Percentiles rank a stretch among this genome's conserved stretches.
These are phyloP conservation scores for Eimeria nieschulzi DNA, from an alignment of 169 alveolate species.

Conservation along the genomic window DNA sequence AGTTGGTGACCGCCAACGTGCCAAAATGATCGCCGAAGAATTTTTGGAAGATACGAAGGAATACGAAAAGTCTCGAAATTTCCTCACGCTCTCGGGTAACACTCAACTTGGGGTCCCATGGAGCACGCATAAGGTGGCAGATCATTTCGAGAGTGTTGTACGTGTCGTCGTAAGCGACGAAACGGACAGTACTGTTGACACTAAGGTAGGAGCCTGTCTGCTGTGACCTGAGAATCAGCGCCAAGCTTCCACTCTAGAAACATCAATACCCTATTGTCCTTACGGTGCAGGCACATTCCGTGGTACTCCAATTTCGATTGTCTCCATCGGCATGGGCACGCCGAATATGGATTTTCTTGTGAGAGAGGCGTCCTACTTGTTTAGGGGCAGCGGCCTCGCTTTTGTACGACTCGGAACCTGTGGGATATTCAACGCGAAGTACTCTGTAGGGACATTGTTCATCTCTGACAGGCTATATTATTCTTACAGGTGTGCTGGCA, in stretches of 20 bases:
- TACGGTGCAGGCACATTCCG: conserved; percentile 60
- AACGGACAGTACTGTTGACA: too few species aligned
- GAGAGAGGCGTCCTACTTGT: conserved; percentile 25
- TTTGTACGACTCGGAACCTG: conserved; percentile 72
- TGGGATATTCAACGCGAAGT: conserved; percentile 48
- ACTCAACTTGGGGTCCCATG: too few species aligned
- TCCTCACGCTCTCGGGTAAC: conserved; percentile 62
- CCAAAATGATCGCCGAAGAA: conserved; percentile 13
- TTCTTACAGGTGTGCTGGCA: conserved; percentile 24
- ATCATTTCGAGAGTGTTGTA: too few species aligned
- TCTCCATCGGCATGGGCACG: conserved; percentile 76
- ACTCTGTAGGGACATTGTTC: conserved; percentile 52
- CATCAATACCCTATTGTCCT: background rate
- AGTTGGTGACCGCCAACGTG: conserved; percentile 71
- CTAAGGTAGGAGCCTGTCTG: too few species aligned
- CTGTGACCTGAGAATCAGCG: too few species aligned
- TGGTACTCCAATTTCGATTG: conserved; percentile 52
- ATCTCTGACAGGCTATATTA: conserved; percentile 16
- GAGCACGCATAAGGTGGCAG: too few species aligned
- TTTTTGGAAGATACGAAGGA: conserved; percentile 46
- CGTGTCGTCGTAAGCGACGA: too few species aligned
- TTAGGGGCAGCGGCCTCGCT: conserved; percentile 15
- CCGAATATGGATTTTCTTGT: conserved; percentile 74
- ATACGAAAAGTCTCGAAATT: conserved; percentile 37
- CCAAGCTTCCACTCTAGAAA: too few species aligned